Conservation (phyloP, 179 eudicot genomes). For the Beta corolliflora region DNA sequence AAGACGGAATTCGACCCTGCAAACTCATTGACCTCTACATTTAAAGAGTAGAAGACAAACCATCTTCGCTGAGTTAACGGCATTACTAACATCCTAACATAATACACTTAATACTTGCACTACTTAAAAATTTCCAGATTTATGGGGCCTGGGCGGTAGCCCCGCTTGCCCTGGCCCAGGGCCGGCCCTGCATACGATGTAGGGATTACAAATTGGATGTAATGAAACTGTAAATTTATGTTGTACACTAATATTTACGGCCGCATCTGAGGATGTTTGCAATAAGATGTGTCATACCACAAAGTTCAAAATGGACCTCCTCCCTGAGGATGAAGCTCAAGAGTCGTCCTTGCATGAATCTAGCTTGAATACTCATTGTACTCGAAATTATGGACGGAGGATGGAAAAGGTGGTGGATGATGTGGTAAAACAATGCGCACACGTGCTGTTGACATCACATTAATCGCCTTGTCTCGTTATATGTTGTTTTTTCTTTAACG, state of each 20-base stretch:
- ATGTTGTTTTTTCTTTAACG: too few species aligned
- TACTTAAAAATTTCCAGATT: too few species aligned
- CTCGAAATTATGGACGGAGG: background rate
- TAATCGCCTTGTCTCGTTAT: background rate
- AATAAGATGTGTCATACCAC: slow-evolving; percentile 3
- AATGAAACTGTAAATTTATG: background rate
- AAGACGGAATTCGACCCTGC: too few species aligned
- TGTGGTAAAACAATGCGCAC: slow-evolving; percentile 10
- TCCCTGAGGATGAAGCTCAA: slow-evolving; percentile 19
- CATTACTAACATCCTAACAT: too few species aligned
- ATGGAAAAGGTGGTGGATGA: background rate
- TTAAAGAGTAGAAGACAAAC: too few species aligned
- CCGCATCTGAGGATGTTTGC: slow-evolving; percentile 21
- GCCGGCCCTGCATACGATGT: background rate
- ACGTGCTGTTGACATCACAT: background rate
- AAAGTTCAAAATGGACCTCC: slow-evolving; percentile 19
- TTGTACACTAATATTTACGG: slow-evolving; percentile 21
- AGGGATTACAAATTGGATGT: background rate
- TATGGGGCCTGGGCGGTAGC: too few species aligned
- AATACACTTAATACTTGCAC: too few species aligned
- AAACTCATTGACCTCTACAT: too few species aligned
- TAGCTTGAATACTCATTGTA: background rate
- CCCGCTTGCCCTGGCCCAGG: too few species aligned
- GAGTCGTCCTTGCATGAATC: slow-evolving; percentile 14
- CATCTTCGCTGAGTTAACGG: too few species aligned